phyloP scores from a whole-genome alignment of 306 rosid species.

The Inga laurina region DNA sequence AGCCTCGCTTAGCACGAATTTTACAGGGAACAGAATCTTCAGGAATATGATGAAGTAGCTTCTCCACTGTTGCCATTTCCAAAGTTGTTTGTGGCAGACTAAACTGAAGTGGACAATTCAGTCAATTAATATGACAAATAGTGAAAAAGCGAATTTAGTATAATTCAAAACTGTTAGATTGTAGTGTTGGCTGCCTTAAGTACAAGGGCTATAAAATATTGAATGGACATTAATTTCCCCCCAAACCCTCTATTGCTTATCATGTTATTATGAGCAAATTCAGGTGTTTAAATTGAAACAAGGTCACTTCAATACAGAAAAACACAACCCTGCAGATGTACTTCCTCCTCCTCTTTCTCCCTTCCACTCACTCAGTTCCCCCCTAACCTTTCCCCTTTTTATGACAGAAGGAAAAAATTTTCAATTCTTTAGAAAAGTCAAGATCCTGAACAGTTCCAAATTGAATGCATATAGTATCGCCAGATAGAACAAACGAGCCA shows the following conservation, averaged over 20 bases:
- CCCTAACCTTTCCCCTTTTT: too few species aligned
- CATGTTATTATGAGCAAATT: background rate
- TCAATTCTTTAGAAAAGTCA: too few species aligned
- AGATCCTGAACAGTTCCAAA: too few species aligned
- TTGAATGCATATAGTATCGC: too few species aligned
- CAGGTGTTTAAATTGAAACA: too few species aligned
- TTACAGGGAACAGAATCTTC: conserved; percentile 94
- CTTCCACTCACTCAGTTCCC: too few species aligned
- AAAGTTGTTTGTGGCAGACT: conserved; percentile 84
- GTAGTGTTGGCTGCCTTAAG: background rate
- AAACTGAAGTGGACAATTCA: conserved; percentile 52
- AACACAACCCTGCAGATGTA: too few species aligned
- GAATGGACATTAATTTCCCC: background rate
- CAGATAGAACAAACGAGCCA: too few species aligned
- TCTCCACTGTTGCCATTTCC: conserved; percentile 81
- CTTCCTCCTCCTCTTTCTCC: too few species aligned
- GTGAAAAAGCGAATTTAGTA: background rate
- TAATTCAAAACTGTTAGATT: background rate
- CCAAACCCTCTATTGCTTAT: background rate
- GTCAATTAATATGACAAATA: background rate
- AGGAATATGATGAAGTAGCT: conserved; percentile 79
- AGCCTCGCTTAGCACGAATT: conserved; percentile 98
- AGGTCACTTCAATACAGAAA: too few species aligned
- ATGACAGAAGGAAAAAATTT: too few species aligned
- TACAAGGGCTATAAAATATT: background rate